Base-by-base conservation (phyloP, 495 filamentous ascomycete genomes). In the Penicillium tannophilum region DNA sequence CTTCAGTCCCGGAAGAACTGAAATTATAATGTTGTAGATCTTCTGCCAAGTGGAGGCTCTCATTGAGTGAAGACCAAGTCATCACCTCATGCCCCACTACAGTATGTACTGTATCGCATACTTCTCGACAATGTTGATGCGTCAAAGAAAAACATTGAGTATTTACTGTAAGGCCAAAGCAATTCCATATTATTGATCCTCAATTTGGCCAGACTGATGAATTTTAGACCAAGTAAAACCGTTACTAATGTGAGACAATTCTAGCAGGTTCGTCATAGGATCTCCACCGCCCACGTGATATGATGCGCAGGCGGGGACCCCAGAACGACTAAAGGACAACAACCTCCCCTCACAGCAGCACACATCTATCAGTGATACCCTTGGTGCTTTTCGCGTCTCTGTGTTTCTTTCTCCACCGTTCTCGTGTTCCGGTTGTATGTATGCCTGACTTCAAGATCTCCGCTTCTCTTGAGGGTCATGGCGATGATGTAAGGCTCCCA, bases 361-460 rank as follows among this genome's bases (percentile, higher is more conserved):
- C 12, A 9, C 20, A 17, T 50, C 47, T 23, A 62, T 50, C 55
- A 33, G 52, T 61, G 42, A 53, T 52, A 48, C 49, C 30, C 48
- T 61, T 33, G 30, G 24, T 52, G 41, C 55, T 41, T 52, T 31
- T 42, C 14, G 46, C 50, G 31, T 55, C 53, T 43, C 20, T 20
- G 52, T 28, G 24, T 30, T 54, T 60, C 33, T 24, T 39, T 47
- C 20, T 55, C 20, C 36, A 26, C 52, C 35, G 28, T 12, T 26
- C 45, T 16, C 28, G 16, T 17, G 31, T 36, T n/a, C 45, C 9
- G 23, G 53, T 64, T 70, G 66, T 72, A 67, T 79, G 77, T 67
- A 86, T 86, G 79, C 73, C 73, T 71, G 76, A 84, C 68, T 96
- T 87, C 81, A 93, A 90, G 80, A 85, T 96, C 63, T 90, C 91